A percentile compares a stretch with the other conserved stretches of the same genome.
Conservation (phyloP, 345 rosid genomes). For the Hibiscus tridactylites region DNA sequence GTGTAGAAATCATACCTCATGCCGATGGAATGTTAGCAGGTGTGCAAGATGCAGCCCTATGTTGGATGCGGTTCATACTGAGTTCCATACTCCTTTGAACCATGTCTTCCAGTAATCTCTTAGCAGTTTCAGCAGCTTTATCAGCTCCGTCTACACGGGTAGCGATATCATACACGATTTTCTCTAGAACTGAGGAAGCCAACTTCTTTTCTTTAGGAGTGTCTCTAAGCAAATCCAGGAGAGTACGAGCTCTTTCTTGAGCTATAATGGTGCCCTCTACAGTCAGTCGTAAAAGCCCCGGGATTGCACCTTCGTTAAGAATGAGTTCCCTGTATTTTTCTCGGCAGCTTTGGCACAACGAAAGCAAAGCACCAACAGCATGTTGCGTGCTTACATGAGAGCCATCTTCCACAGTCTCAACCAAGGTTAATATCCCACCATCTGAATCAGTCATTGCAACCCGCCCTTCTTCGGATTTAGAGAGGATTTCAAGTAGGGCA, state of each 20-base stretch:
- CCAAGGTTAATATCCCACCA: constrained; percentile 58
- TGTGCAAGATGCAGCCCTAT: constrained; percentile 31
- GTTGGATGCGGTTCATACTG: constrained; percentile 40
- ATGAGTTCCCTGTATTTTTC: constrained; percentile 56
- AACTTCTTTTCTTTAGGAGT: constrained; percentile 49
- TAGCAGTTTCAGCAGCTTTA: constrained; percentile 64
- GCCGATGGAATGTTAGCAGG: constrained; percentile 24
- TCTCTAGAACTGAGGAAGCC: constrained; percentile 46
- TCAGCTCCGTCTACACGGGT: constrained; percentile 49
- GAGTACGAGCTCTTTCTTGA: constrained; percentile 54
- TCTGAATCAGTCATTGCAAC: constrained; percentile 44
- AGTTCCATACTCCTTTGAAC: constrained; percentile 67
- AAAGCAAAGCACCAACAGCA: constrained; percentile 55
- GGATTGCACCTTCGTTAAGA: constrained; percentile 75
- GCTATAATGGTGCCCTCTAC: constrained; percentile 59
- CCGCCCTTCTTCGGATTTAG: constrained; percentile 60
- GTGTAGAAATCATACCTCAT: constrained; percentile 6
- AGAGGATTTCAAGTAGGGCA: constrained; percentile 54
- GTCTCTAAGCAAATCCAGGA: constrained; percentile 63
- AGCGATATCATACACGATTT: constrained; percentile 57
- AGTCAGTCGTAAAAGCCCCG: constrained; percentile 61
- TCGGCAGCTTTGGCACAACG: constrained; percentile 47
- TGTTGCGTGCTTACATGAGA: constrained; percentile 54
- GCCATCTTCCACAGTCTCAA: constrained; percentile 73
- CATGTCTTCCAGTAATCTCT: constrained; percentile 59